phyloP scores from a whole-genome alignment of 441 rosid genomes.

The Sinapis alba region DNA sequence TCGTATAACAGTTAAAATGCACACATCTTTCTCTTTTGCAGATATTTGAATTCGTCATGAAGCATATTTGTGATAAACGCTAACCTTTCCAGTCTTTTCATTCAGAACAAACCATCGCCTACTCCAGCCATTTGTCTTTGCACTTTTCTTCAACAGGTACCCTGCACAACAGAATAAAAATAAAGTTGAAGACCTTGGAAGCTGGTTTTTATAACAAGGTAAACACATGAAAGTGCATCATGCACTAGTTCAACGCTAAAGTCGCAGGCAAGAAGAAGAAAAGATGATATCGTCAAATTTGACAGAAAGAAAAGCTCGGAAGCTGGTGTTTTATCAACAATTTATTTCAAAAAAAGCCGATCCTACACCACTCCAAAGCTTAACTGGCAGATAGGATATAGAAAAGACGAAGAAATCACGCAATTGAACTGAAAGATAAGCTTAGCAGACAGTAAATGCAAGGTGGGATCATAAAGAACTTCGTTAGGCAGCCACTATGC shows the following conservation, averaged over 20 bases:
- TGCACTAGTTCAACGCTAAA: background rate
- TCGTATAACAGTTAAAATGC: slow-evolving; percentile 3
- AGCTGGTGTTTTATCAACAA: background rate
- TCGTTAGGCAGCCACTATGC: slow-evolving; percentile 5
- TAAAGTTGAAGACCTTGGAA: slow-evolving; percentile 1
- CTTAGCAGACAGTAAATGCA: slow-evolving; percentile 15
- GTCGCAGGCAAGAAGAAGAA: background rate
- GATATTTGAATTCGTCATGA: slow-evolving; percentile 18
- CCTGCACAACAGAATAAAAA: slow-evolving; percentile 45
- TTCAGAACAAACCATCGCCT: slow-evolving; percentile 96
- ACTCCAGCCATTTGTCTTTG: slow-evolving; percentile 91
- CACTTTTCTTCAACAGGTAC: slow-evolving; percentile 85
- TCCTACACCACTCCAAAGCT: slow-evolving; percentile 14
- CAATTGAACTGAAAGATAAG: background rate
- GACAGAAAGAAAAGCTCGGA: slow-evolving; percentile 8
- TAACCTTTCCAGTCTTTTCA: slow-evolving; percentile 96
- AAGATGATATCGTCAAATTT: background rate
- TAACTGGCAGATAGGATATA: background rate
- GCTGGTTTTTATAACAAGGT: slow-evolving; percentile 1
- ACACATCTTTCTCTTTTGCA: slow-evolving; percentile 21
- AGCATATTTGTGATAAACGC: slow-evolving; percentile 23
- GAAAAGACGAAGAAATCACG: background rate
- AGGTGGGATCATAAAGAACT: background rate
- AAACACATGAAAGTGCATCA: background rate
- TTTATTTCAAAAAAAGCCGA: slow-evolving; percentile 8